These are phyloP conservation scores for Cryptococcus deneoformans DNA, from an alignment of 1,284 basidiomycete genomes.

Conservation along the genomic window DNA sequence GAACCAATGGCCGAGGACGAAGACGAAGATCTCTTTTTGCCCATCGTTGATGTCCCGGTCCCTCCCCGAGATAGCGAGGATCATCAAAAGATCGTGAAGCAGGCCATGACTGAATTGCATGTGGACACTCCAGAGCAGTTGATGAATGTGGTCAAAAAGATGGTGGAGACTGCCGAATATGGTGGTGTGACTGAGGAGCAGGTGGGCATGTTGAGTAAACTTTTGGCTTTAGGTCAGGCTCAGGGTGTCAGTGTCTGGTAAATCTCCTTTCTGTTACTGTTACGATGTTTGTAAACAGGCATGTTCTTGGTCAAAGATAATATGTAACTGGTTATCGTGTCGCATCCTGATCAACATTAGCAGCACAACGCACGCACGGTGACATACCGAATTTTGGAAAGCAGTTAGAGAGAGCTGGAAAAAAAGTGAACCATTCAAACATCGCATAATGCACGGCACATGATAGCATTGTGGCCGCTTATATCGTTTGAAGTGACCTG, in stretches of 20 bases:
- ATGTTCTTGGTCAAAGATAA: too few relatives aligned
- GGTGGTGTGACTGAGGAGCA: conserved; percentile 20
- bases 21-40: conserved; percentile 18
- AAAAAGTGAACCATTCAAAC: too few relatives aligned
- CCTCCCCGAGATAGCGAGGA: conserved; percentile 12
- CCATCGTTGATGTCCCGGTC: conserved; percentile 16
- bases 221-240: conserved; percentile 17
- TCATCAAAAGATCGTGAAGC: conserved; percentile 11
- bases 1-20: conserved; percentile 11
- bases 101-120: conserved; percentile 18
- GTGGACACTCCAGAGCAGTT: conserved; percentile 18
- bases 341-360: too few relatives aligned
- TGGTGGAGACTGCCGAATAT: conserved; percentile 19
- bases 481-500: too few relatives aligned
- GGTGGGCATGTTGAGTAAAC: conserved; percentile 15
- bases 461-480: too few relatives aligned
- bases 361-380: too few relatives aligned
- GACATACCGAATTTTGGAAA: too few relatives aligned
- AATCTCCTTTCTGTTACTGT: too few relatives aligned
- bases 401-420: too few relatives aligned
- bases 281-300: too few relatives aligned
- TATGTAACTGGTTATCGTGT: too few relatives aligned
- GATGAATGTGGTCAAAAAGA: conserved; percentile 18
- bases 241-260: conserved; percentile 7
- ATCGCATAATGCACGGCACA: too few relatives aligned